Conservation (phyloP, 345 rosid species). For the Gossypium rotundifolium region DNA sequence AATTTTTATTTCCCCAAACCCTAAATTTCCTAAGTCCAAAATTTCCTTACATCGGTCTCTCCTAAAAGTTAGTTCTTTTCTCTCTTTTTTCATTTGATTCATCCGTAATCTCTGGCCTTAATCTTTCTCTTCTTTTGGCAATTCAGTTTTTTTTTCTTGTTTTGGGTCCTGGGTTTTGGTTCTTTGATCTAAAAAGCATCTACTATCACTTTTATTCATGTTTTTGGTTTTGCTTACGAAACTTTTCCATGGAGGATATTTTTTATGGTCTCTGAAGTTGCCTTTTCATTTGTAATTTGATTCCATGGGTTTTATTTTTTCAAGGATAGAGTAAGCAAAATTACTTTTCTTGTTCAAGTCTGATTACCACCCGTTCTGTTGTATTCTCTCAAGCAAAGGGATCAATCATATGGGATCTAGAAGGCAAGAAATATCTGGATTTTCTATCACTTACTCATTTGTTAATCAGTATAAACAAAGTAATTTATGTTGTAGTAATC, state of each 20-base stretch:
- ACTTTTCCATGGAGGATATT: not conserved
- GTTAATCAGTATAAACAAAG: conserved; percentile 59
- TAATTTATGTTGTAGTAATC: not conserved
- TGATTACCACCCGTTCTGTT: conserved; percentile 93
- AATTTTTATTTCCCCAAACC: too few species aligned
- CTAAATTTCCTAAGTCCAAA: too few species aligned
- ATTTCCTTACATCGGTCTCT: too few species aligned
- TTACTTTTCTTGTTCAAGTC: conserved; percentile 32
- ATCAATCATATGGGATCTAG: conserved; percentile 81
- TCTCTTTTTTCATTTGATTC: not conserved
- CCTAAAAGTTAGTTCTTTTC: conserved; percentile 51
- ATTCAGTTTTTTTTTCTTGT: not conserved
- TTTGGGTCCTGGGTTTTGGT: conserved; percentile 19
- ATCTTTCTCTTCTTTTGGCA: not conserved
- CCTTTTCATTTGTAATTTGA: not conserved
- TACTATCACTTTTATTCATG: not conserved
- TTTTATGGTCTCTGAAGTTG: not conserved
- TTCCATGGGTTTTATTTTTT: not conserved
- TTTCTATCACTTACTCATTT: conserved; percentile 89
- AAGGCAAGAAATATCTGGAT: conserved; percentile 86
- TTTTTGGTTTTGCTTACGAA: not conserved
- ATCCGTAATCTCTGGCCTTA: not conserved
- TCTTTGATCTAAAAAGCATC: not conserved
- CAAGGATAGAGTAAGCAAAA: not conserved
- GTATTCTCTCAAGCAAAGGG: conserved; percentile 93